phyloP scores from a whole-genome alignment of 805 yeast genomes.

The Metschnikowia matae region DNA sequence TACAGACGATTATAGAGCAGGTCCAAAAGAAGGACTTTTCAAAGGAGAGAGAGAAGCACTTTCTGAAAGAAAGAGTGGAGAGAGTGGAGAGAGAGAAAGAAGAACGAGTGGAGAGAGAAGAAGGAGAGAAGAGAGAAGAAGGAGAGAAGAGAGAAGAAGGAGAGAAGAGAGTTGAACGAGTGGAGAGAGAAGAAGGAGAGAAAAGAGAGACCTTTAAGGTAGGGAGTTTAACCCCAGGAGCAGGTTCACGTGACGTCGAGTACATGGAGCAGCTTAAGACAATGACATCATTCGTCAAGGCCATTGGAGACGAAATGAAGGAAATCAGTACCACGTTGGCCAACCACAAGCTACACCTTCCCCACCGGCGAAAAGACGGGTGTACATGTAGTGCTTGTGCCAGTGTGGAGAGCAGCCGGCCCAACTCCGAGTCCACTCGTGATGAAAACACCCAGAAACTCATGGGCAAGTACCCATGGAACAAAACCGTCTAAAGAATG shows the following conservation, averaged over 20 bases:
- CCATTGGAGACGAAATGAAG: conserved; percentile 5
- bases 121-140: too few species aligned
- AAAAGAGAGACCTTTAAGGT: neutral
- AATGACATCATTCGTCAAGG: conserved; percentile 1
- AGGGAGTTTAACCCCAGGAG: neutral
- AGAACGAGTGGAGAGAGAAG: too few species aligned
- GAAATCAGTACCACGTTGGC: conserved; percentile 3
- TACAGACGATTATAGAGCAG: neutral
- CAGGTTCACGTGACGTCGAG: neutral
- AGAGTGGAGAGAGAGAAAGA: too few species aligned
- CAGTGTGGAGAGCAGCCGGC: conserved; percentile 8
- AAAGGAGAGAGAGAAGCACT: neutral
- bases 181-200: neutral
- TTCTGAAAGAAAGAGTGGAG: too few species aligned
- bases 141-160: too few species aligned
- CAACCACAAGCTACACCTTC: neutral
- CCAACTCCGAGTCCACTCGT: conserved; percentile 11
- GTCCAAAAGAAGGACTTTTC: neutral
- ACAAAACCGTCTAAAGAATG: conserved; percentile 8
- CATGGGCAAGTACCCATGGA: conserved; percentile 15
- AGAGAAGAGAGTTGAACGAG: too few species aligned
- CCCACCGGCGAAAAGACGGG: neutral
- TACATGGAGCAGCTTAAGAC: neutral
- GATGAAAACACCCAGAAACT: conserved; percentile 12
- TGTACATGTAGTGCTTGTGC: conserved; percentile 2